Evolutionary conservation across 1,284 basidiomycete species (phyloP).

Genomic region (Jaminaea rosea): DNA sequence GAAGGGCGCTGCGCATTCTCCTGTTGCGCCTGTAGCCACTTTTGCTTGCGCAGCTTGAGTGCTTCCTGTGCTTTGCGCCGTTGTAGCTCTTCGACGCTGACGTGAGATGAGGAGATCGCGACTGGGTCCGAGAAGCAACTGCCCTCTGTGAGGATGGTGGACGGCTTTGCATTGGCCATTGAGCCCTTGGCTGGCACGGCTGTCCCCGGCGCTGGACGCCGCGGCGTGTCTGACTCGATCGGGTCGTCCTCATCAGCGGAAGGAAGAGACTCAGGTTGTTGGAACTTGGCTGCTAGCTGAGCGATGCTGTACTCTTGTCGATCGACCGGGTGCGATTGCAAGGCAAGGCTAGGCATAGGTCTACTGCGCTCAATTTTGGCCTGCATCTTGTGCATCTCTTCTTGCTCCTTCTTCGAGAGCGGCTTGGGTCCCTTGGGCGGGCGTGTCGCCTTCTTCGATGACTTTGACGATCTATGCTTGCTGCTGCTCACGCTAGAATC

Average conservation of each 20-base stretch:
- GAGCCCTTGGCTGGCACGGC: not conserved
- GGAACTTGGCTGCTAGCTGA: not conserved
- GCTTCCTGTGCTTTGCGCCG: not conserved
- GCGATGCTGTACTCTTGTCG: not conserved
- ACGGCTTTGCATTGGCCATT: too few species aligned
- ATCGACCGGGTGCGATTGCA: not conserved
- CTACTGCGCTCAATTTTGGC: constrained; percentile 30
- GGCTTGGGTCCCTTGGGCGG: constrained; percentile 11
- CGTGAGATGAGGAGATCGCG: too few species aligned
- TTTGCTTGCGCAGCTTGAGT: constrained; percentile 7
- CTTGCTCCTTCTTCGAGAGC: constrained; percentile 31
- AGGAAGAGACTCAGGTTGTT: too few species aligned
- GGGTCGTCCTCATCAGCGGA: not conserved
- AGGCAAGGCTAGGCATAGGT: not conserved
- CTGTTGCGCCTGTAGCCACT: constrained; percentile 7
- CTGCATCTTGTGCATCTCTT: constrained; percentile 32
- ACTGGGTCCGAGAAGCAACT: too few species aligned
- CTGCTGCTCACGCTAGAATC: not conserved
- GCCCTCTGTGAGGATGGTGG: too few species aligned
- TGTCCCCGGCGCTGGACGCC: not conserved
- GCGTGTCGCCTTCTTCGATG: not conserved
- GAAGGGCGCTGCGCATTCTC: too few species aligned
- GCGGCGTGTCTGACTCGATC: not conserved
- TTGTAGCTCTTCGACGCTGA: not conserved
- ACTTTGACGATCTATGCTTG: not conserved